phyloP scores from a whole-genome alignment of 2,329 filamentous ascomycete genomes.

The Botryotinia calthae region DNA sequence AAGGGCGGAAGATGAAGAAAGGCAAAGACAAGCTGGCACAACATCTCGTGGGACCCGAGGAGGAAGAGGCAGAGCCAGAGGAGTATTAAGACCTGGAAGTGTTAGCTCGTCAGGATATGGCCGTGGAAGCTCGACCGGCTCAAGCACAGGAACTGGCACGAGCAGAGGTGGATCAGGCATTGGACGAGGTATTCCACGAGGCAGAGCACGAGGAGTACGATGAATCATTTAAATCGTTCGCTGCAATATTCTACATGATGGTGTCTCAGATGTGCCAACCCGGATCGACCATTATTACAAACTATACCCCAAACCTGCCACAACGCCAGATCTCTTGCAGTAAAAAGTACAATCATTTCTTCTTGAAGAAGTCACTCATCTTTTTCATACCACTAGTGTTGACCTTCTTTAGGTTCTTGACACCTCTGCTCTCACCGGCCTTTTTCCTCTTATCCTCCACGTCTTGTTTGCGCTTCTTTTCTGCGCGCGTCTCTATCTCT shows the following conservation, averaged over 20 bases:
- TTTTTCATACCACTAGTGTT: conserved; percentile 95
- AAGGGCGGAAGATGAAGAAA: conserved; percentile 58
- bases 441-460: conserved; percentile 88
- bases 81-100: conserved; percentile 31
- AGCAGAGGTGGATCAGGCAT: conserved; percentile 45
- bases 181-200: conserved; percentile 50
- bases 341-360: conserved; percentile 43
- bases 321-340: conserved; percentile 14
- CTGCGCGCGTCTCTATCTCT: conserved; percentile 58
- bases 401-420: conserved; percentile 83
- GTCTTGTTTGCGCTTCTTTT: conserved; percentile 82
- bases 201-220: conserved; percentile 51
- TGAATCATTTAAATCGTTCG: conserved; percentile 26
- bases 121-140: conserved; percentile 8
- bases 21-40: conserved; percentile 45
- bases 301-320: conserved; percentile 9
- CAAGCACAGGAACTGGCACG: conserved; percentile 27
- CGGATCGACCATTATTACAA: conserved; percentile 17
- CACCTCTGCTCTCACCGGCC: conserved; percentile 67
- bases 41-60: conserved; percentile 39
- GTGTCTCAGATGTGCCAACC: conserved; percentile 17
- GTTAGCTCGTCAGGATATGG: conserved; percentile 28
- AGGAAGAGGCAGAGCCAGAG: conserved; percentile 35
- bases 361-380: conserved; percentile 90
- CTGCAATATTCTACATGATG: conserved; percentile 23